Conservation (phyloP, 371 early-diverging fungal species). For the Mortierella sp. region DNA sequence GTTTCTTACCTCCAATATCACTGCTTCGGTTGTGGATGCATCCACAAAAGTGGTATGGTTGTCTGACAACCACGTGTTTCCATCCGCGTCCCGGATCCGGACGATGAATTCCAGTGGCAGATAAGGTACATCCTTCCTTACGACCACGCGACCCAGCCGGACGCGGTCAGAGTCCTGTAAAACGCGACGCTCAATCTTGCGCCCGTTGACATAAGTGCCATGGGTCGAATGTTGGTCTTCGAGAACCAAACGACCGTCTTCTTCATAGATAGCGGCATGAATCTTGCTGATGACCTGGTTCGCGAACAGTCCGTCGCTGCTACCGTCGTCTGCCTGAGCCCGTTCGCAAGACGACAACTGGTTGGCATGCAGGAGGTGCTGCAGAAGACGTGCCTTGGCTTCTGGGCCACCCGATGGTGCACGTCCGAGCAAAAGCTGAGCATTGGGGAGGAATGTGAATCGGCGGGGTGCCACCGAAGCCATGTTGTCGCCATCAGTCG, state of each 20-base stretch:
- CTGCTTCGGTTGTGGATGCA: too few species aligned
- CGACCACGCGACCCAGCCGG: conserved; percentile 26
- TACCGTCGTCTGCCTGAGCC: conserved; percentile 17
- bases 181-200: conserved; percentile 1
- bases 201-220: conserved; percentile 34
- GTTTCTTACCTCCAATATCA: too few species aligned
- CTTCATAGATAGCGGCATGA: conserved; percentile 24
- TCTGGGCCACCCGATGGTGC: conserved; percentile 24
- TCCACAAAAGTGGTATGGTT: too few species aligned
- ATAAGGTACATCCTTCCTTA: conserved; percentile 24
- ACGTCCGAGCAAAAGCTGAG: conserved; percentile 22
- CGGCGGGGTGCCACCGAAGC: conserved; percentile 10
- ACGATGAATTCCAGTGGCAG: conserved; percentile 22
- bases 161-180: conserved; percentile 23
- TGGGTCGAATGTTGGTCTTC: conserved; percentile 35
- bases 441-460: conserved; percentile 12
- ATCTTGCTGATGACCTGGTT: conserved; percentile 41
- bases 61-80: background rate
- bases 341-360: background rate
- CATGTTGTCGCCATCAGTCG: background rate
- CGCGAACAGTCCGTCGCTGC: conserved; percentile 27
- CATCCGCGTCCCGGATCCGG: conserved; percentile 7
- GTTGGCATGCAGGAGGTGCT: background rate
- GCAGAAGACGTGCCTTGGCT: conserved; percentile 12
- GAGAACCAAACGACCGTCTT: conserved; percentile 21